Conservation (phyloP, 768 basidiomycete genomes). For the Hericium erinaceus region DNA sequence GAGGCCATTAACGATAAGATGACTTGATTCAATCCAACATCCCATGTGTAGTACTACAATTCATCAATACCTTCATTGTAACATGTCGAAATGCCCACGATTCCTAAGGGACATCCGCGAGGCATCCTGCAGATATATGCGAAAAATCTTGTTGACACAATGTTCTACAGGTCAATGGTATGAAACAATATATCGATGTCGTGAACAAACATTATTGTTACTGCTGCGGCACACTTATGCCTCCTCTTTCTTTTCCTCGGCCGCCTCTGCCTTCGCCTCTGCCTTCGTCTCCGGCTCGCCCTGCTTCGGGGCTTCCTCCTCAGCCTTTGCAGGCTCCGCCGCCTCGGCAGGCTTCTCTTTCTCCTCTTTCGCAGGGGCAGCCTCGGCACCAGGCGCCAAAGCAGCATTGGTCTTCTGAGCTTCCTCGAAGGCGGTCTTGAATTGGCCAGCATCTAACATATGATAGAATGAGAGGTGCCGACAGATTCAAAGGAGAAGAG, state of each 20-base stretch:
- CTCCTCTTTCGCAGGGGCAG: slow-evolving; percentile 15
- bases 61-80: too few relatives aligned
- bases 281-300: slow-evolving; percentile 15
- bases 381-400: slow-evolving; percentile 16
- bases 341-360: slow-evolving; percentile 15
- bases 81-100: too few relatives aligned
- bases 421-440: slow-evolving; percentile 84
- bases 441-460: slow-evolving; percentile 64
- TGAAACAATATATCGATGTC: not conserved
- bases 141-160: slow-evolving; percentile 5
- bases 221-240: slow-evolving; percentile 5
- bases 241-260: slow-evolving; percentile 30
- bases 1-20: slow-evolving; percentile 26
- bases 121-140: not conserved
- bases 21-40: not conserved
- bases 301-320: slow-evolving; percentile 24
- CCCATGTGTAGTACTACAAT: not conserved
- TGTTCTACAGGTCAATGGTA: not conserved
- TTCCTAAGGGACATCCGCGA: too few relatives aligned
- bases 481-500: not conserved
- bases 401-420: slow-evolving; percentile 62
- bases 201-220: slow-evolving; percentile 5
- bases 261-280: slow-evolving; percentile 20
- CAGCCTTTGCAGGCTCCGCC: slow-evolving; percentile 5
- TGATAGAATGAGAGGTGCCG: not conserved